These are phyloP conservation scores for Argentina anserina DNA, from an alignment of 306 rosid genomes.

Conservation along the genomic window DNA sequence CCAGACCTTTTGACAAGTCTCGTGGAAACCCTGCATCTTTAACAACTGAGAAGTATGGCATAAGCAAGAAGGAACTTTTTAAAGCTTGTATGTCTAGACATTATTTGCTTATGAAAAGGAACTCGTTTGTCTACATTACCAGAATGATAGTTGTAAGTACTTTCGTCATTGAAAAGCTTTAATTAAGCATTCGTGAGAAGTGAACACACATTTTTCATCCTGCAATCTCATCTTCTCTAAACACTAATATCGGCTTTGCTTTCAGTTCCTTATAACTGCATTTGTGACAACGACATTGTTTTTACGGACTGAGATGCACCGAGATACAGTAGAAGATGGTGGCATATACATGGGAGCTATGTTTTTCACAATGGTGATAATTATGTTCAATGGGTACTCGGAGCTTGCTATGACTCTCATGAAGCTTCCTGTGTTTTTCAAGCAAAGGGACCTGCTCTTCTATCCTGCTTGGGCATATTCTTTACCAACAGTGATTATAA, in stretches of 20 bases:
- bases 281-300: slow-evolving; percentile 35
- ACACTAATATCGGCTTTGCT: background rate
- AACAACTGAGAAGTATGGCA: slow-evolving; percentile 39
- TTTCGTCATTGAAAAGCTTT: background rate
- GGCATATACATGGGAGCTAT: slow-evolving; percentile 42
- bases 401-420: slow-evolving; percentile 46
- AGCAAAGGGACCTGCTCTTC: slow-evolving; percentile 50
- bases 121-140: slow-evolving; percentile 34
- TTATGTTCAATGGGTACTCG: slow-evolving; percentile 38
- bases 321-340: slow-evolving; percentile 30
- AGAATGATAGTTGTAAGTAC: slow-evolving; percentile 38
- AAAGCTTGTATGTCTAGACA: slow-evolving; percentile 42
- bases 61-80: slow-evolving; percentile 40
- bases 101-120: slow-evolving; percentile 39
- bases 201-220: background rate
- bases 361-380: slow-evolving; percentile 29
- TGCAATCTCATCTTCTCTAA: background rate
- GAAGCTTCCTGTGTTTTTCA: slow-evolving; percentile 48
- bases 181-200: slow-evolving; percentile 1
- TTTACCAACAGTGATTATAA: slow-evolving; percentile 38
- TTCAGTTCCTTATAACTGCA: slow-evolving; percentile 34
- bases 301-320: slow-evolving; percentile 34
- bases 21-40: slow-evolving; percentile 41
- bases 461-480: slow-evolving; percentile 52
- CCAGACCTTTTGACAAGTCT: slow-evolving; percentile 38